phyloP scores from a whole-genome alignment of 2,329 filamentous ascomycete genomes.

The Diaporthe amygdali region DNA sequence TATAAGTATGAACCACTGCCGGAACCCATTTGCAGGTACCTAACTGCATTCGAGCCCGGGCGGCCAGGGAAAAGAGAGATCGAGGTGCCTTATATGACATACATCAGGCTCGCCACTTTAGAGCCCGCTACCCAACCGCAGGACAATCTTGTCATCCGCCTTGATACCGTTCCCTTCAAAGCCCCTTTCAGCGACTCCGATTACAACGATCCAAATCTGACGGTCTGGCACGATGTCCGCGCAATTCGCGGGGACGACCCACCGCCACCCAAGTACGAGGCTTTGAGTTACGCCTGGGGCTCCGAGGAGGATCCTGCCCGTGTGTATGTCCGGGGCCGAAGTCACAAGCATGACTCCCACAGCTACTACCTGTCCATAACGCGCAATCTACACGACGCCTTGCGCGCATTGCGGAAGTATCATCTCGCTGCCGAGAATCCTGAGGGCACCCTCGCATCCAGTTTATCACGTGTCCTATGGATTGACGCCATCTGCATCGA shows the following conservation, averaged over 20 bases:
- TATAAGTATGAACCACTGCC: neutral
- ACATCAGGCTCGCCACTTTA: neutral
- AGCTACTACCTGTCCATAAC: neutral
- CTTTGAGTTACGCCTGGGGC: neutral
- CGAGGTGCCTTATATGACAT: neutral
- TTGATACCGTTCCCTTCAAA: neutral
- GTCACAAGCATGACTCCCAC: neutral
- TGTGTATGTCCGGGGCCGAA: neutral
- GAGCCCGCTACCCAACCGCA: neutral
- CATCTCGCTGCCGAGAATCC: neutral
- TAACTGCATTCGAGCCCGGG: neutral
- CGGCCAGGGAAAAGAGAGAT: neutral
- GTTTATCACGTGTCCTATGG: constrained; percentile 1
- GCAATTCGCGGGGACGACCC: neutral
- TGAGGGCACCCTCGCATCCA: neutral
- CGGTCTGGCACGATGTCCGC: neutral
- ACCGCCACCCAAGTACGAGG: neutral
- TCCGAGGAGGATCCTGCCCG: neutral
- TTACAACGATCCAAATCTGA: neutral
- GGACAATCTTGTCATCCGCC: neutral
- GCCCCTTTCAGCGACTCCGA: neutral
- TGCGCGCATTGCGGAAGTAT: neutral
- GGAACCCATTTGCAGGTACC: neutral
- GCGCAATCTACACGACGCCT: neutral
- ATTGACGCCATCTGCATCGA: constrained; percentile 18